phyloP scores from a whole-genome alignment of 1,284 basidiomycete genomes.

The Kalmanozyma brasiliensis region DNA sequence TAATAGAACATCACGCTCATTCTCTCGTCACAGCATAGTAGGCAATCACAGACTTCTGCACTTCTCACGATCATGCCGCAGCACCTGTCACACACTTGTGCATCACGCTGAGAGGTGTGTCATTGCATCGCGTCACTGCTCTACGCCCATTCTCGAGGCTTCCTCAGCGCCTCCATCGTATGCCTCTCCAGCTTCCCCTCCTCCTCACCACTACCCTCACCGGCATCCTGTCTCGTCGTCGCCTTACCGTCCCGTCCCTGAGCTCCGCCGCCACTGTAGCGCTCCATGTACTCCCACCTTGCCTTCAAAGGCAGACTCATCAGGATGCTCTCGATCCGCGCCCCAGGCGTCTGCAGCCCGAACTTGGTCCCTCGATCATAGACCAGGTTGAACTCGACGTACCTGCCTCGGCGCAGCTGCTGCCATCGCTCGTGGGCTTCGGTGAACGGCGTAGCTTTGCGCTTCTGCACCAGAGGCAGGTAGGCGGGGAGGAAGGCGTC shows the following conservation, averaged over 20 bases:
- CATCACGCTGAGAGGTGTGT: constrained; percentile 3
- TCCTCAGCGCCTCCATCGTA: constrained; percentile 49
- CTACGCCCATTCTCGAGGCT: constrained; percentile 57
- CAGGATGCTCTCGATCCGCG: constrained; percentile 66
- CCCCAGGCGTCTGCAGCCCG: constrained; percentile 66
- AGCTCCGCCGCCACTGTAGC: constrained; percentile 53
- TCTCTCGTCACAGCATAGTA: too few species aligned
- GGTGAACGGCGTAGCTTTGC: constrained; percentile 51
- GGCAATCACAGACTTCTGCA: too few species aligned
- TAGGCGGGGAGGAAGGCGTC: constrained; percentile 66
- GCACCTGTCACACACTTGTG: too few species aligned
- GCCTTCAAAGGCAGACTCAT: constrained; percentile 66
- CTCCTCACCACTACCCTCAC: constrained; percentile 13
- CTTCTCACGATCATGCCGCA: too few species aligned
- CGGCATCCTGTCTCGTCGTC: constrained; percentile 15
- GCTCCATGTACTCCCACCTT: constrained; percentile 67
- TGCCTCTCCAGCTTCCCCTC: constrained; percentile 43
- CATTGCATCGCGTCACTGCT: not conserved
- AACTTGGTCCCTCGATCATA: constrained; percentile 68
- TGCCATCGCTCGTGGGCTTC: constrained; percentile 60
- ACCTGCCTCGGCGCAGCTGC: constrained; percentile 60
- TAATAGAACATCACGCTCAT: too few species aligned
- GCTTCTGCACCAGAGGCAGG: constrained; percentile 59
- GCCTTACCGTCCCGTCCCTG: constrained; percentile 48
- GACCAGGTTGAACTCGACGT: constrained; percentile 67